Percentiles rank a stretch among this genome's conserved stretches.
Conservation (phyloP, 2,329 filamentous ascomycete genomes). For the Talaromyces sp. region DNA sequence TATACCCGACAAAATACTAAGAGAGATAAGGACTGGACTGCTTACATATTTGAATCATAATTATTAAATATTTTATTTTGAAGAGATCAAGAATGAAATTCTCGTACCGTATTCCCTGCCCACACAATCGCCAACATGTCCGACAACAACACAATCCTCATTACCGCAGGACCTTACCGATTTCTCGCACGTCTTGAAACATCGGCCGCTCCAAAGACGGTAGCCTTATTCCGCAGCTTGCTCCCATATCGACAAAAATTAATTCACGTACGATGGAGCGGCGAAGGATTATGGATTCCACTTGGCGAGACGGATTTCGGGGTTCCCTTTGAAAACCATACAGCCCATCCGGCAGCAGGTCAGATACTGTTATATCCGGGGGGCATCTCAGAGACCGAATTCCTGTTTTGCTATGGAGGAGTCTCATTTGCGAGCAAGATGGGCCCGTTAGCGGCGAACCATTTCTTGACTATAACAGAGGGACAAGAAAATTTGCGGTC, state of each 20-base stretch:
- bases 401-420: constrained; percentile 20
- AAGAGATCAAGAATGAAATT: not conserved
- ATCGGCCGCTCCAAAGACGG: constrained; percentile 17
- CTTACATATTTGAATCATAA: too few relatives aligned
- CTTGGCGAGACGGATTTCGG: constrained; percentile 19
- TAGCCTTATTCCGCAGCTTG: constrained; percentile 15
- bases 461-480: constrained; percentile 21
- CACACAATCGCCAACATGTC: not conserved
- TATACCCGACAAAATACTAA: constrained; percentile 3
- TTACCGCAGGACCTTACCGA: constrained; percentile 14
- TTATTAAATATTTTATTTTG: not conserved
- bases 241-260: constrained; percentile 21
- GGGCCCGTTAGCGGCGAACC: constrained; percentile 20
- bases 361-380: constrained; percentile 21
- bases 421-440: constrained; percentile 21
- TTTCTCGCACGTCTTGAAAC: constrained; percentile 13
- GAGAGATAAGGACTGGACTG: not conserved
- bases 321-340: constrained; percentile 20
- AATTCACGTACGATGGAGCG: constrained; percentile 23
- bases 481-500: constrained; percentile 16
- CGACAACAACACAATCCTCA: constrained; percentile 8
- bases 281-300: constrained; percentile 22
- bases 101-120: not conserved
- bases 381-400: constrained; percentile 19
- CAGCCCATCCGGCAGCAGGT: constrained; percentile 17